phyloP scores from a whole-genome alignment of 345 rosid genomes.

The Salix purpurea region DNA sequence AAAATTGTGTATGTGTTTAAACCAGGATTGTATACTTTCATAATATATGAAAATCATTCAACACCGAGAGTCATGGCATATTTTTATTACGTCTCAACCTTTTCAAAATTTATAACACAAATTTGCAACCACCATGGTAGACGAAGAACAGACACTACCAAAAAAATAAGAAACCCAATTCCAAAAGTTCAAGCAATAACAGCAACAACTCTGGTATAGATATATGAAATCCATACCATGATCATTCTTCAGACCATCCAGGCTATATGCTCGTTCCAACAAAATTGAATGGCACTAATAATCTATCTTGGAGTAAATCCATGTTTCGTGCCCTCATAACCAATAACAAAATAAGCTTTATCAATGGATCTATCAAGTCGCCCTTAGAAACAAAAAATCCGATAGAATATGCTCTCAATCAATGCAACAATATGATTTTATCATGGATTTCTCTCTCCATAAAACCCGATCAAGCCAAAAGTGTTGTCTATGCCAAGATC shows the following conservation, averaged over 20 bases:
- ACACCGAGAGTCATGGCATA: no score
- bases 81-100: no score
- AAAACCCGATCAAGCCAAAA: constrained; percentile 3
- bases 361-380: not conserved
- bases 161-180: no score
- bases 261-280: constrained; percentile 1
- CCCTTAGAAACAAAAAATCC: not conserved
- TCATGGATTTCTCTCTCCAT: constrained; percentile 6
- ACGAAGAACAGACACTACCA: no score
- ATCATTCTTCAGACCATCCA: not conserved
- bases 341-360: not conserved
- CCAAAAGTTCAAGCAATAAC: no score
- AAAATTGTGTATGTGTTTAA: no score
- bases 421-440: constrained; percentile 5
- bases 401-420: not conserved
- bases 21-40: no score
- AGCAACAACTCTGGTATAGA: no score
- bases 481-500: constrained; percentile 8
- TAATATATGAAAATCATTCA: no score
- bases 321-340: constrained; percentile 1
- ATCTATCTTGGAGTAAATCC: not conserved
- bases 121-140: no score
- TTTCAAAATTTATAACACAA: no score
- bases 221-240: no score
- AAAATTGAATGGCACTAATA: constrained; percentile 2